Evolutionary conservation across 495 filamentous ascomycete species (phyloP), one percentile per base, ranked within the genome.

Genomic region (Trichoderma erinaceum): DNA sequence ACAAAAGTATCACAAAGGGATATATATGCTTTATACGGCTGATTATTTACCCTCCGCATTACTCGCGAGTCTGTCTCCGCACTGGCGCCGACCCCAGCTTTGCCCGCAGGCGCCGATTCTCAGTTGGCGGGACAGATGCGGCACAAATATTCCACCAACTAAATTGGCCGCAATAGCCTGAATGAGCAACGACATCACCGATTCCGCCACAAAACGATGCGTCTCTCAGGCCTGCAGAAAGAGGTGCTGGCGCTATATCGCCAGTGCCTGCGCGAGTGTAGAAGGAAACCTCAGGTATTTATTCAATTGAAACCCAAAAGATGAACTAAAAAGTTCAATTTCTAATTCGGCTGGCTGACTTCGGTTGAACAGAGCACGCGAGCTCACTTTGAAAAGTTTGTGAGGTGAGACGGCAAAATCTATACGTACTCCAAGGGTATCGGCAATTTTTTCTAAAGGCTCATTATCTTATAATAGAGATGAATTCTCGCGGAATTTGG

Each of bases 161-260:
- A 52, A 52, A 21, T 38, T 38, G 35, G 35, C 35, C 8, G 35
- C 35, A 38, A 38, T 38, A 66, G 44, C 52, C 29, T 52, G 6
- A 2, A 56, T 38, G 11, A 63, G 41, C 12, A 13, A 52, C 23
- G 48, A 48, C 44, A n/a, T n/a, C 44, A 48, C 44, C 3, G 4
- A 15, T n/a, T 48, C 6, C 27, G 23, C 67, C 35, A 10, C 5
- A 10, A 7, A 38, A 71, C 63, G 63, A 85, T 84, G 81, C 85
- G 87, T 73, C 83, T 91, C 23, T 96, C 94, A 11, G 96, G 96
- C 44, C 82, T 98, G n/a, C 96, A 99, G 73, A 88, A 87, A 74
- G 90, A 96, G 67, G 93, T 99, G 10, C 77, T 98, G 50, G 82
- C 86, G 44, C 86, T 99, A 12, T 99, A 98, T 73, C 88, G 93